Conservation (phyloP, 768 basidiomycete genomes). For the Auricularia sp. region DNA sequence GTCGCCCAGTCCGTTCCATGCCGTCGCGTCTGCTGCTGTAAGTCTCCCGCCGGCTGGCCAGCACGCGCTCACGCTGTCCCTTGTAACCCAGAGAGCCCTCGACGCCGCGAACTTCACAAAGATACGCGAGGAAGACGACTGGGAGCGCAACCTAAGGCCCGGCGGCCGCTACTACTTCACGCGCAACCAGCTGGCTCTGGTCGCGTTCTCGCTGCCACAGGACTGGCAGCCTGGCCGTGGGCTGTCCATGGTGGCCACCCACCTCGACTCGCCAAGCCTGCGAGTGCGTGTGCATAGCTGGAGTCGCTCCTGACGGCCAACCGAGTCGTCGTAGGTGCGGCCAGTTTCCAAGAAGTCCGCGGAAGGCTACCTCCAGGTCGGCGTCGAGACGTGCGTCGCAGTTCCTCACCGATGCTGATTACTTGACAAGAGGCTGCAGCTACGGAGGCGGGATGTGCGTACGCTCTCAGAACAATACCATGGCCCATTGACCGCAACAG, state of each 20-base stretch:
- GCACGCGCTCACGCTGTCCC: background rate
- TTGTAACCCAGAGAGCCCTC: background rate
- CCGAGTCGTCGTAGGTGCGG: conserved; percentile 32
- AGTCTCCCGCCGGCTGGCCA: conserved; percentile 14
- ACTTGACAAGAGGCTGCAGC: conserved; percentile 20
- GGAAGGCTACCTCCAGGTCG: conserved; percentile 76
- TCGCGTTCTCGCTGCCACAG: conserved; percentile 67
- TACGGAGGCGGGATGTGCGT: conserved; percentile 65
- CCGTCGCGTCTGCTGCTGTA: conserved; percentile 56
- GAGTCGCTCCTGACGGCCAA: conserved; percentile 10
- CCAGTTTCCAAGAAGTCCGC: conserved; percentile 74
- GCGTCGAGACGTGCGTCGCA: conserved; percentile 49
- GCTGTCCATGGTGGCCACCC: conserved; percentile 81
- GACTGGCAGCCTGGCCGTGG: conserved; percentile 65
- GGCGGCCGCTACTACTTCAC: conserved; percentile 59
- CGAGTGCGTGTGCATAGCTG: conserved; percentile 21
- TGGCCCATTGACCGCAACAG: background rate
- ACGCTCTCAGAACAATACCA: background rate
- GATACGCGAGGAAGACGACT: conserved; percentile 42
- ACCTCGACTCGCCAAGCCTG: conserved; percentile 84
- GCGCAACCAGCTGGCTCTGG: conserved; percentile 31
- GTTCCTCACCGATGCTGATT: background rate
- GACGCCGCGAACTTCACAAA: conserved; percentile 12
- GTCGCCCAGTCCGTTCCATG: conserved; percentile 94
- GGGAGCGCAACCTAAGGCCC: conserved; percentile 31